Conservation (phyloP, 2,329 filamentous ascomycete species). For the Colletotrichum eremochloae region DNA sequence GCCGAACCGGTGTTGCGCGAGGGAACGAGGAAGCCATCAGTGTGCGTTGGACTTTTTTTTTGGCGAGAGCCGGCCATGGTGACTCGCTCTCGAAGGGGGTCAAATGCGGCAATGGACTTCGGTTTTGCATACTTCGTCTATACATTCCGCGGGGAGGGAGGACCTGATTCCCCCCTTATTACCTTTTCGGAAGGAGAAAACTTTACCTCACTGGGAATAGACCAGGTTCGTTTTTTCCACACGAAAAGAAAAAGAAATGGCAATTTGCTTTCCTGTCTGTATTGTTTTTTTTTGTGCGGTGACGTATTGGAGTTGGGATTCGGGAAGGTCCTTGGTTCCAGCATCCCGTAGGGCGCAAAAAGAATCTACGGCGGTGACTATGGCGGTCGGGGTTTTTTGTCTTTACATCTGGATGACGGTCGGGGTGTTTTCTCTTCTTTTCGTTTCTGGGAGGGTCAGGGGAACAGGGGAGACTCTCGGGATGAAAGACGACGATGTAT, state of each 20-base stretch:
- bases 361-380: conserved; percentile 12
- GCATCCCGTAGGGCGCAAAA: conserved; percentile 30
- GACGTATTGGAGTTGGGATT: conserved; percentile 38
- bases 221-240: conserved; percentile 6
- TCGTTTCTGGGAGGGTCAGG: background rate
- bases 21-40: background rate
- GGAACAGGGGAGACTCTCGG: background rate
- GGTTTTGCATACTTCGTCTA: conserved; percentile 32
- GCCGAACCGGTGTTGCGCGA: background rate
- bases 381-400: conserved; percentile 12
- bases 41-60: conserved; percentile 5
- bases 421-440: background rate
- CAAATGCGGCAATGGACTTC: conserved; percentile 8
- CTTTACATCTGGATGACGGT: conserved; percentile 10
- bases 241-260: conserved; percentile 16
- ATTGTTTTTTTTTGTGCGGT: conserved; percentile 11
- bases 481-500: conserved; percentile 8
- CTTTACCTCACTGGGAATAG: conserved; percentile 11
- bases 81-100: conserved; percentile 11
- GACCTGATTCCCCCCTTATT: background rate
- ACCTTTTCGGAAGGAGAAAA: conserved; percentile 18
- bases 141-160: conserved; percentile 2
- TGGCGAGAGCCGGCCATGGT: conserved; percentile 24
- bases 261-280: conserved; percentile 15
- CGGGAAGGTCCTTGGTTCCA: conserved; percentile 36